Base-by-base conservation (phyloP, 208 protist species). In the Tritrichomonas foetus region DNA sequence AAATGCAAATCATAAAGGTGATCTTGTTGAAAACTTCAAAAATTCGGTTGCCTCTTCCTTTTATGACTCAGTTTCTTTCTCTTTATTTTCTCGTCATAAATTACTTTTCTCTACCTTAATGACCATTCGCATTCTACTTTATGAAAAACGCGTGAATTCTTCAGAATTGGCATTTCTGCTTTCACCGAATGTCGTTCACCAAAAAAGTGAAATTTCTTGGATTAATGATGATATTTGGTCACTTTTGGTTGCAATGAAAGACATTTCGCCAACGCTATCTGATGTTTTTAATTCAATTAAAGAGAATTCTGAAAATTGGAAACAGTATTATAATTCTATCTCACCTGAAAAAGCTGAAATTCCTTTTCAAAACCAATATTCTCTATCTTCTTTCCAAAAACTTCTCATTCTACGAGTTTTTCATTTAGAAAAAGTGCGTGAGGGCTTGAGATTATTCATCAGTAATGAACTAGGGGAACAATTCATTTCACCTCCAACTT, bases 101-200 rank as follows among this genome's bases (percentile, higher is more conserved):
- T 96, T 99, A 39, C 97, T 99, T 50, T 99, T 99, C 53, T 97
- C 98, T 47, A 99, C 99, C 95, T 98, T 99, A 95, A 99, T 99
- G 97, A 41, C 89, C 3, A 69, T 64, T 30, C 55, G 89, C 39
- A 72, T 93, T 50, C 33, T 93, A 5, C 50, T 89, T 3, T 69
- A 84, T 66, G 97, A 97, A 22, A 96, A 94, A 74, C 16, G 94
- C 27, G 92, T 97, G 9, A 50, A 94, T 61, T 55, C 33, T 13
- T 75, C 33, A 30, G 94, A 96, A 66, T 96, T 78, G 47, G 61
- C 41, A 39, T 96, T 97, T 80, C 66, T 97, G 2, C 89, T 96
- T 78, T 94, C 20, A 93, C 93, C 22, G 66, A 94, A 9, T 47
- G 16, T 36, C 9, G 8, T 8, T 5, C 13, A 64, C 11, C 27